Base-by-base conservation (phyloP, 2,329 filamentous ascomycete genomes). In the Exophiala lecanii-corni region DNA sequence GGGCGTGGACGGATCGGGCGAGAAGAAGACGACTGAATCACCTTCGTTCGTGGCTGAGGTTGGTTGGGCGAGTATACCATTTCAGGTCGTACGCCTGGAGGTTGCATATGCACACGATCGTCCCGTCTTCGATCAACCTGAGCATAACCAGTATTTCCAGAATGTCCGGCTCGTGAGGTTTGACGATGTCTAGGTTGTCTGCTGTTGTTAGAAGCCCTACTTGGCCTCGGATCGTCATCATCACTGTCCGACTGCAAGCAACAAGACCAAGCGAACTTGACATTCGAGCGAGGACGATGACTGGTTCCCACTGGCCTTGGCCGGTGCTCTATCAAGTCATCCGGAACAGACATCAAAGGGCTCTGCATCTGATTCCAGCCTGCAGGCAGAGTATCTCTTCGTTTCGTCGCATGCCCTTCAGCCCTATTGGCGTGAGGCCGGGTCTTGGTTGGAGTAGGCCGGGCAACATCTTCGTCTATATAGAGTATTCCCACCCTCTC, bases 401-500 rank as follows among this genome's bases (percentile, higher is more conserved):
- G 47, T 26, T 30, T 53, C 3, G 41, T 21, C 10, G 34, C 19
- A 17, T 50, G 43, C 17, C 51, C 34, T 34, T 44, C 30, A 20
- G 45, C 47, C 21, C 46, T 48, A 30, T 60, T 48, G 36, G 47
- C 49, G 7, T 39, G 43, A 25, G 35, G 45, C 60, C 56, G 34
- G 25, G 46, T 53, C 54, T 31, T 47, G 17, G n/a, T 40, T 33
- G 34, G 62, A 52, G 39, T 34, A 26, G 23, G 23, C 23, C 12
- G 23, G 7, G 28, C 17, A 18, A 40, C 36, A 23, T 39, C 37
- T 21, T 58, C 58, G 25, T 81, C 70, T 28, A 89, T 65, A 34
- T 86, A 78, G n/a, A 88, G 62, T 15, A 92, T 69, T 2, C 88
- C 87, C 3, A 96, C 69, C 33, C 86, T 74, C 53, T 88, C 86